Evolutionary conservation across 257 asterid species (phyloP).

Genomic region (Mentha longifolia): DNA sequence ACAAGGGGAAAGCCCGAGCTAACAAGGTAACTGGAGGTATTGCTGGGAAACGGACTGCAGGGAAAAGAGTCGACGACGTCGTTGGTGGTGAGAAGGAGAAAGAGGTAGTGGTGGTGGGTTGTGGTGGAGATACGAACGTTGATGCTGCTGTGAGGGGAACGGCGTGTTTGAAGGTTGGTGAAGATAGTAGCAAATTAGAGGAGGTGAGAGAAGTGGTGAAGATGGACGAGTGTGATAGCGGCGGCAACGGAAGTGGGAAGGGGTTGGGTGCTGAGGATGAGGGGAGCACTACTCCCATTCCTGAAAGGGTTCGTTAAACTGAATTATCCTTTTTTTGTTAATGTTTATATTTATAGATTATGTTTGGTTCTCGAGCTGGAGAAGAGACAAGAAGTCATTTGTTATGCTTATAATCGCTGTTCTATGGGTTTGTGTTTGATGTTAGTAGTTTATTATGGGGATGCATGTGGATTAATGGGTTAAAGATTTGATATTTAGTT

Average conservation of each 20-base stretch:
- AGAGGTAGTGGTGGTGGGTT: slow-evolving; percentile 31
- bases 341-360: not conserved
- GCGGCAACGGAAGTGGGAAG: slow-evolving; percentile 64
- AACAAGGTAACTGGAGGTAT: slow-evolving; percentile 28
- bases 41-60: slow-evolving; percentile 30
- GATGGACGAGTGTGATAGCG: slow-evolving; percentile 50
- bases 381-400: not conserved
- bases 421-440: not conserved
- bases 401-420: not conserved
- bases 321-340: no score
- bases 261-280: slow-evolving; percentile 72
- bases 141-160: slow-evolving; percentile 34
- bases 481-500: slow-evolving; percentile 26
- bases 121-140: slow-evolving; percentile 33
- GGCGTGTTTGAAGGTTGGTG: slow-evolving; percentile 31
- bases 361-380: not conserved
- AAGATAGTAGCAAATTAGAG: slow-evolving; percentile 22
- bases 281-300: slow-evolving; percentile 81
- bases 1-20: slow-evolving; percentile 10
- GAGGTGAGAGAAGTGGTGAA: slow-evolving; percentile 30
- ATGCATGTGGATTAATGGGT: slow-evolving; percentile 16
- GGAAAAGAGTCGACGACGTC: slow-evolving; percentile 21
- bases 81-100: slow-evolving; percentile 30
- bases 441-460: slow-evolving; percentile 18
- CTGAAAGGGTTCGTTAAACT: slow-evolving; percentile 62